Conservation (phyloP, 2,329 filamentous ascomycete genomes). For the Bipolaris oryzae region DNA sequence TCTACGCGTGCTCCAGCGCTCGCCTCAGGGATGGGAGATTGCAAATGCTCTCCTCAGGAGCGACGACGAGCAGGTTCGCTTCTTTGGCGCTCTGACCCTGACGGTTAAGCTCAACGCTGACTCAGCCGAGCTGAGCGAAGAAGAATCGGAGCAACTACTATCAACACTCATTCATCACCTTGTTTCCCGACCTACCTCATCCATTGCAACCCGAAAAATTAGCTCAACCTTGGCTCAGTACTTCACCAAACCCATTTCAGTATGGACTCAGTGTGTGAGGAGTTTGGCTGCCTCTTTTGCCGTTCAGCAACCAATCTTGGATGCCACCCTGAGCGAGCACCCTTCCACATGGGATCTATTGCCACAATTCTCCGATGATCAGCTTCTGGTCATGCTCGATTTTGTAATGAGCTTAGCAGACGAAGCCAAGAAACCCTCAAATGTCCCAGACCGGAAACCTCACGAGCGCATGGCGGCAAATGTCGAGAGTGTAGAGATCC, state of each 20-base stretch:
- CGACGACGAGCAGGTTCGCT: conserved; percentile 76
- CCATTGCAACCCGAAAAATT: conserved; percentile 73
- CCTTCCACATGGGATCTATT: conserved; percentile 55
- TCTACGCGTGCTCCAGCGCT: conserved; percentile 78
- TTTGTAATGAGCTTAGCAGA: conserved; percentile 69
- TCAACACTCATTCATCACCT: conserved; percentile 47
- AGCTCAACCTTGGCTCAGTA: conserved; percentile 78
- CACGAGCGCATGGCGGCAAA: conserved; percentile 61
- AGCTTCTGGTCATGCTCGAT: conserved; percentile 66
- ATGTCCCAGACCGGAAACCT: conserved; percentile 58
- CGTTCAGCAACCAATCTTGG: conserved; percentile 54
- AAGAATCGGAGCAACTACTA: conserved; percentile 44
- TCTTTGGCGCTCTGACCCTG: conserved; percentile 91
- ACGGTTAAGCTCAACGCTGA: conserved; percentile 95
- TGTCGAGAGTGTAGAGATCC: conserved; percentile 56
- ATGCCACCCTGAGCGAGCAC: conserved; percentile 56
- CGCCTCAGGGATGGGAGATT: conserved; percentile 82
- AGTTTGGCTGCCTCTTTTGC: conserved; percentile 67
- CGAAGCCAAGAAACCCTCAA: conserved; percentile 72
- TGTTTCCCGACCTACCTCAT: conserved; percentile 49
- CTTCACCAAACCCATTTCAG: conserved; percentile 71
- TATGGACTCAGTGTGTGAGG: conserved; percentile 70
- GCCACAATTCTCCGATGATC: conserved; percentile 55
- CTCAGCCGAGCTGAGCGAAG: conserved; percentile 57
- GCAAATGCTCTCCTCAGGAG: conserved; percentile 75